Evolutionary conservation across 768 basidiomycete genomes (phyloP), one percentile per base, ranked within the genome.

Genomic region (Sistotremastrum suecicum): DNA sequence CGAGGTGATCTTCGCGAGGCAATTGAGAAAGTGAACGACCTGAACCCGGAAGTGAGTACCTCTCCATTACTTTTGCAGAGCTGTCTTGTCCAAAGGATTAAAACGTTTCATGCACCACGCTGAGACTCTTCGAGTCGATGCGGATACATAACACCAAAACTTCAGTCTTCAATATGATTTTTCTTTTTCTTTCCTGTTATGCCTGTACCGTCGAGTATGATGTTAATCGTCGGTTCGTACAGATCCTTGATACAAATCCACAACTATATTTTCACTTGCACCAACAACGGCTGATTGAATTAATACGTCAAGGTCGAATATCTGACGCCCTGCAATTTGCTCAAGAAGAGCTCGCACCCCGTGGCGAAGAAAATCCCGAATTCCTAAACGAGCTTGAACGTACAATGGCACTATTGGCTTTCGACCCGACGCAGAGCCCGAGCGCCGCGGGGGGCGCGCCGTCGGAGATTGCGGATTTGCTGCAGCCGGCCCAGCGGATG

Each of bases 41-140:
- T 98, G 53, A 89, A 98, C 60, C 87, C 90, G 31, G 92, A 97
- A 81, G 95, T 98, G 65, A 68, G 87, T 63, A 33, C 55, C 9
- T 38, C 50, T 46, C 46, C 46, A 8, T 55, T 35, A 34, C 41
- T 35, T 43, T 45, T 45, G 36, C 35, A 41, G 41, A 40, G 42
- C 39, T 33, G 37, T 39, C 38, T 45, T 50, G 37, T 46, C 58
- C 61, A 67, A 62, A 86, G 68, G 90, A 94, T 94, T 91, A 82
- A 68, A 88, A 55, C 57, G 61, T 76, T 82, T 84, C 88, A 95
- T 95, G 92, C 91, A 95, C 92, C 91, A 94, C 89, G 81, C 91
- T 76, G 71, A 95, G 79, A 68, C 79, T 71, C 66, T 57, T 46
- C 61, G 67, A 76, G 83, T 76, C 82, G 71, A 67, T 90, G 90